These are phyloP conservation scores for Pisolithus orientalis DNA, from an alignment of 768 basidiomycete species.

Conservation along the genomic window DNA sequence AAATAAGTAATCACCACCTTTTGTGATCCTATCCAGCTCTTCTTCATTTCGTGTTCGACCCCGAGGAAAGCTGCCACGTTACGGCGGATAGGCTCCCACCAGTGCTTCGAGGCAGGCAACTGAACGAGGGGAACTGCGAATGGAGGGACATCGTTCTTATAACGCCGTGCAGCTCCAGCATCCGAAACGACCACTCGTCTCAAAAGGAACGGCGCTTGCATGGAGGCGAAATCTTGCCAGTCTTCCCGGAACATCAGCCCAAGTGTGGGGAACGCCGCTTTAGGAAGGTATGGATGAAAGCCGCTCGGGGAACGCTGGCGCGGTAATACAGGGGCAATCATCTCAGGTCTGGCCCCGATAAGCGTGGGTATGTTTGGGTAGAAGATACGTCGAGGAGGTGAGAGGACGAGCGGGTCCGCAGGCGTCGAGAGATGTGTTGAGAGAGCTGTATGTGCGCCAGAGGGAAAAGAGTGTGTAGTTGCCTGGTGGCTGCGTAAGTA, in stretches of 20 bases:
- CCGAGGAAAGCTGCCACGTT: slow-evolving; percentile 40
- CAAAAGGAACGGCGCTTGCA: slow-evolving; percentile 65
- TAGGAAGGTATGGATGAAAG: slow-evolving; percentile 66
- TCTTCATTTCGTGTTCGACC: slow-evolving; percentile 14
- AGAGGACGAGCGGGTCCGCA: slow-evolving; percentile 46
- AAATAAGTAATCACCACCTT: slow-evolving; percentile 62
- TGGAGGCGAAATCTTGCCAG: slow-evolving; percentile 68
- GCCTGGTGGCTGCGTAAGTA: slow-evolving; percentile 28
- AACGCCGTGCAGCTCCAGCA: slow-evolving; percentile 52
- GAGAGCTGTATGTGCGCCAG: slow-evolving; percentile 67
- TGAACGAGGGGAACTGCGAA: slow-evolving; percentile 39
- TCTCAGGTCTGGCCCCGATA: slow-evolving; percentile 34
- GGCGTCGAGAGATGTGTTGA: slow-evolving; percentile 40
- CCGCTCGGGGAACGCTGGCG: slow-evolving; percentile 48
- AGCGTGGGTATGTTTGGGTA: slow-evolving; percentile 66
- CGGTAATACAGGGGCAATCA: slow-evolving; percentile 25
- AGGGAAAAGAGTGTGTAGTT: slow-evolving; percentile 71
- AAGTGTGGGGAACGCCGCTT: slow-evolving; percentile 68
- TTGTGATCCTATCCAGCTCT: slow-evolving; percentile 12
- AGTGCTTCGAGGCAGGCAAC: slow-evolving; percentile 40
- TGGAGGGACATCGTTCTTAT: slow-evolving; percentile 15
- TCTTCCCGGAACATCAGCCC: slow-evolving; percentile 65
- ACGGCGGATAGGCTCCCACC: slow-evolving; percentile 62
- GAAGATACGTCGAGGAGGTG: slow-evolving; percentile 67
- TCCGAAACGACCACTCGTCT: slow-evolving; percentile 77